These are phyloP conservation scores for Cinchona pubescens DNA, from an alignment of 257 asterid species.

Conservation along the genomic window DNA sequence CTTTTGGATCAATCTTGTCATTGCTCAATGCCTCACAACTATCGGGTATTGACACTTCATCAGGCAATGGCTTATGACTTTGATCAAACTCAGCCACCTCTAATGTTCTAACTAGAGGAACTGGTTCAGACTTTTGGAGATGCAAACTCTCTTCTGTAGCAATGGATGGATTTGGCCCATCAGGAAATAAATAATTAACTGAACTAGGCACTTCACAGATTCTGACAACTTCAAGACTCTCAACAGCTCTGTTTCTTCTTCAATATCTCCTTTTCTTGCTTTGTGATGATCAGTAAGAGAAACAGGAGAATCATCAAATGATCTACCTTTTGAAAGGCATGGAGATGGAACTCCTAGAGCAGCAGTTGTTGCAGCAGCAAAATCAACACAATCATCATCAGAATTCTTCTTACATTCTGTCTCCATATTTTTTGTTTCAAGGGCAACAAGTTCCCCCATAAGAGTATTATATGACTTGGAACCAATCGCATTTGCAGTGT, in stretches of 20 bases:
- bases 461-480: slow-evolving; percentile 83
- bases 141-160: slow-evolving; percentile 30
- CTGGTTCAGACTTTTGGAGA: slow-evolving; percentile 32
- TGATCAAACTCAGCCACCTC: slow-evolving; percentile 25
- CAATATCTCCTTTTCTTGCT: slow-evolving; percentile 72
- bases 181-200: slow-evolving; percentile 28
- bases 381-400: slow-evolving; percentile 80
- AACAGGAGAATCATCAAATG: slow-evolving; percentile 65
- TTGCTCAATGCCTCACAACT: slow-evolving; percentile 20
- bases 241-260: slow-evolving; percentile 73
- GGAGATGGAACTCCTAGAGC: slow-evolving; percentile 96
- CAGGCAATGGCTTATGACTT: slow-evolving; percentile 22
- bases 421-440: slow-evolving; percentile 55
- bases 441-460: slow-evolving; percentile 86
- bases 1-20: slow-evolving; percentile 22
- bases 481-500: slow-evolving; percentile 77
- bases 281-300: slow-evolving; percentile 17
- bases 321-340: slow-evolving; percentile 71
- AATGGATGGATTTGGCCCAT: slow-evolving; percentile 19
- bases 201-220: slow-evolving; percentile 31
- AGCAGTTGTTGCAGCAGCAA: slow-evolving; percentile 96
- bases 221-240: slow-evolving; percentile 61
- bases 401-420: slow-evolving; percentile 36
- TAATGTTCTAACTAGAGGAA: slow-evolving; percentile 25
- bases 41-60: slow-evolving; percentile 27